Percentiles rank a stretch among this genome's conserved stretches.
Conservation (phyloP, 2,329 filamentous ascomycete genomes). For the Pseudofabraea citricarpa region DNA sequence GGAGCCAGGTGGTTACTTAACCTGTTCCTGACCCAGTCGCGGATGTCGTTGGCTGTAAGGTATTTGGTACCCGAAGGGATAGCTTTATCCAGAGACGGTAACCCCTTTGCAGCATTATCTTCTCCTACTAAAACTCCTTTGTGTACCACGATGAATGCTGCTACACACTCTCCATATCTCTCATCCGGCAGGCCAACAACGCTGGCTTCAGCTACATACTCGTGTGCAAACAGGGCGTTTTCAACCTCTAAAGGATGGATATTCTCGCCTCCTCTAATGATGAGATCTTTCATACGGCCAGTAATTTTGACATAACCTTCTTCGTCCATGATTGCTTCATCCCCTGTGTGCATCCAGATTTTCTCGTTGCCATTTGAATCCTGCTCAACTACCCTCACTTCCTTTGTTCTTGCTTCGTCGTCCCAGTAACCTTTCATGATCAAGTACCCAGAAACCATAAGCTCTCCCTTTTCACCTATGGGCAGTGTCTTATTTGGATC, state of each 20-base stretch:
- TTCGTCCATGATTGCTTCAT: constrained; percentile 81
- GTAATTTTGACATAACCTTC: constrained; percentile 86
- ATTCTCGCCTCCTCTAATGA: constrained; percentile 93
- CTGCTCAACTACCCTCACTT: constrained; percentile 54
- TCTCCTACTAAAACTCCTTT: constrained; percentile 22
- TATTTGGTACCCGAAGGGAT: constrained; percentile 2
- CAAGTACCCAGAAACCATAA: constrained; percentile 78
- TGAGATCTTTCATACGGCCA: constrained; percentile 88
- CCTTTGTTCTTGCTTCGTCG: constrained; percentile 64
- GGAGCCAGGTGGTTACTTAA: constrained; percentile 76
- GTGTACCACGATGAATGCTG: constrained; percentile 68
- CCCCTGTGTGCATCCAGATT: constrained; percentile 87
- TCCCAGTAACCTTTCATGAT: constrained; percentile 89
- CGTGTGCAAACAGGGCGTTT: constrained; percentile 74
- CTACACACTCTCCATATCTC: constrained; percentile 80
- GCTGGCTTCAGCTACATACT: constrained; percentile 67
- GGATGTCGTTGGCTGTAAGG: constrained; percentile 36
- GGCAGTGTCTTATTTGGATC: constrained; percentile 57
- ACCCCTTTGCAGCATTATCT: constrained; percentile 23
- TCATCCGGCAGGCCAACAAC: constrained; percentile 82
- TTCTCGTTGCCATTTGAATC: constrained; percentile 17
- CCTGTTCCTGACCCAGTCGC: constrained; percentile 65
- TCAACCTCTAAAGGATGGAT: constrained; percentile 93
- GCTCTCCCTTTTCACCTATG: constrained; percentile 67
- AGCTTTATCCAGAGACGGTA: constrained; percentile 5